Evolutionary conservation across 2,329 filamentous ascomycete species (phyloP), one percentile per base, ranked within the genome.

Genomic region (Clonostachys byssicola): DNA sequence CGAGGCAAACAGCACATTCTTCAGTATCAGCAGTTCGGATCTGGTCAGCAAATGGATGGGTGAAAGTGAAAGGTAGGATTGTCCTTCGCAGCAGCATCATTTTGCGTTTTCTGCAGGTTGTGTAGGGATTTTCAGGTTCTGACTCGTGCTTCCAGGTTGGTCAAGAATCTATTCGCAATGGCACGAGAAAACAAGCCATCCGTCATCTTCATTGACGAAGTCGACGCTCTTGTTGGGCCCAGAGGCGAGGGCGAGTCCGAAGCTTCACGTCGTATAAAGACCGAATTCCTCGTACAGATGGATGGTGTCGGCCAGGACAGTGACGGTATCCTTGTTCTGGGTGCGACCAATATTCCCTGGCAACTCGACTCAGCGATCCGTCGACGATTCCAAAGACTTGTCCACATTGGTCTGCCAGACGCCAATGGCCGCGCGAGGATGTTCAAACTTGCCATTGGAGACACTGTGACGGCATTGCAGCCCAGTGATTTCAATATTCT

Each of bases 41-140:
- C 68, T 99, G 67, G 94, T 99, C 51, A 96, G 90, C 67, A 99
- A 99, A 66, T 99, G 94, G 94, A 99, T 99, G 94, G 94, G 94
- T 73, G 94, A 99, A 71, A 95, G 89, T 76, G 94, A 99, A 82
- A 83, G 91, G 89, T 95, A 73, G 6, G 7, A 23, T 36, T 38
- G 3, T n/a, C 36, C 36, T 39, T 18, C 17, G 36, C 36, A 8
- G 23, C 8, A 30, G 23, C 10, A 9, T 10, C 9, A 30, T 30
- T 30, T 10, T 30, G 23, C 23, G 9, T 30, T 30, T 16, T 18
- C 36, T 39, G 14, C 14, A 3, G 36, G 36, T 39, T 18, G 6
- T n/a, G 7, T 16, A 42, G 16, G 16, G 40, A 7, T 14, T 20
- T n/a, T 12, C 36, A n/a, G 5, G 14, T 13, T 14, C 14, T 18